Conservation (phyloP, 139 green algal genomes). For the Chlorella sp. region DNA sequence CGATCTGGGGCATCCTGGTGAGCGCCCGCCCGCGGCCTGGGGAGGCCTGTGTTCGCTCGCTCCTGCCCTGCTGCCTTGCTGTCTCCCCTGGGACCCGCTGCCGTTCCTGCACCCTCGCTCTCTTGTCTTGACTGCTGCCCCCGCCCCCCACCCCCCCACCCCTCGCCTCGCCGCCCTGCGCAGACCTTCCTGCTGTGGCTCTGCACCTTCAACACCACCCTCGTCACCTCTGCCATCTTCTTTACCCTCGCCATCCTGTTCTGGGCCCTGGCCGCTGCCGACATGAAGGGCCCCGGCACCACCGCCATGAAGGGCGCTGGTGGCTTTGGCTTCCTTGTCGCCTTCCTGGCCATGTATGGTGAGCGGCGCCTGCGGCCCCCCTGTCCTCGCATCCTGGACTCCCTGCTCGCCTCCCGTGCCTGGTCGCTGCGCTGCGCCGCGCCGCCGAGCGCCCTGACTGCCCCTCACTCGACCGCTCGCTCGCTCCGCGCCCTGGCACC, state of each 20-base stretch:
- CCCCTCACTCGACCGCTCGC: too few species aligned
- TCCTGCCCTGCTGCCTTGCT: too few species aligned
- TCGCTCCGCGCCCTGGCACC: too few species aligned
- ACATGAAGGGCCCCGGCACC: constrained; percentile 1
- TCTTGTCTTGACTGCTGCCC: too few species aligned
- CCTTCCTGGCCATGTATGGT: constrained; percentile 11
- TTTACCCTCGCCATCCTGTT: constrained; percentile 29
- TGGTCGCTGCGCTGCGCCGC: too few species aligned
- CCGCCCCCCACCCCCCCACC: not conserved
- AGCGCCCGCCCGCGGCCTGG: not conserved
- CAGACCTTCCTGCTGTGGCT: constrained; percentile 42
- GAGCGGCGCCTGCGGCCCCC: too few species aligned
- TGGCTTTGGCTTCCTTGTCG: constrained; percentile 27
- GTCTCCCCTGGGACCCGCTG: too few species aligned
- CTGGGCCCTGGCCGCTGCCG: constrained; percentile 29
- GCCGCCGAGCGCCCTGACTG: too few species aligned
- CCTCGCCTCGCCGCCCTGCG: too few species aligned
- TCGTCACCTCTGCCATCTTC: constrained; percentile 31
- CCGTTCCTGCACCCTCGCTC: not conserved
- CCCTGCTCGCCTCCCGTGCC: too few species aligned
- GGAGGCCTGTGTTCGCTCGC: not conserved
- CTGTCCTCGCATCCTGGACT: too few species aligned
- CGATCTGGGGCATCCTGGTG: constrained; percentile 25
- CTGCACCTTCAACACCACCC: constrained; percentile 31
- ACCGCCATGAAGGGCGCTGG: constrained; percentile 32